Conservation (phyloP, 2,329 filamentous ascomycete genomes). For the Endothia cerciana region DNA sequence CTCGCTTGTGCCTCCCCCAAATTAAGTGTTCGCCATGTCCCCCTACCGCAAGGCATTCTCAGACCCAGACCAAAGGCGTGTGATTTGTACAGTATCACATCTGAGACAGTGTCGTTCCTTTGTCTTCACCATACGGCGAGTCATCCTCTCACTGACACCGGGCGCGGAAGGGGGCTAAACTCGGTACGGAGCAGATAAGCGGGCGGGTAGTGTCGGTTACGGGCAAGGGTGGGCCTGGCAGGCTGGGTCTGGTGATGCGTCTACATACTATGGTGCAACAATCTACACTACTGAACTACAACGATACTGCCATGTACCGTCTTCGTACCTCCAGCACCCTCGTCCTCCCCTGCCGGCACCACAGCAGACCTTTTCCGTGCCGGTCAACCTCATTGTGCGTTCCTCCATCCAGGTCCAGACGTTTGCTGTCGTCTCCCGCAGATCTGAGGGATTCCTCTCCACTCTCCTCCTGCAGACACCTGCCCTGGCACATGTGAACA, state of each 20-base stretch:
- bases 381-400: constrained; percentile 1
- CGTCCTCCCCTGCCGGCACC: not conserved
- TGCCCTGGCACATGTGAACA: not conserved
- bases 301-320: not conserved
- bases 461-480: not conserved
- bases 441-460: not conserved
- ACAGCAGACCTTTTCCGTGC: not conserved
- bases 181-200: constrained; percentile 3
- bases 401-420: not conserved
- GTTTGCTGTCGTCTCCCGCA: constrained; percentile 2
- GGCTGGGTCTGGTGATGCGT: constrained; percentile 5
- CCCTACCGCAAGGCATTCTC: too few species aligned
- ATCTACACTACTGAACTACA: not conserved
- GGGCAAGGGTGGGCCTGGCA: not conserved
- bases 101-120: not conserved
- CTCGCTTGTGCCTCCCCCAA: too few species aligned
- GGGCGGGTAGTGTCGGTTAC: constrained; percentile 1
- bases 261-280: not conserved
- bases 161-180: not conserved
- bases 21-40: too few species aligned
- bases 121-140: not conserved
- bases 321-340: not conserved
- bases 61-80: too few species aligned
- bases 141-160: too few species aligned
- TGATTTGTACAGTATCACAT: too few species aligned